Percentiles rank a stretch among this genome's conserved stretches.
phyloP scores from a whole-genome alignment of 164 flowering plant genomes.

The Berberis thunbergii region DNA sequence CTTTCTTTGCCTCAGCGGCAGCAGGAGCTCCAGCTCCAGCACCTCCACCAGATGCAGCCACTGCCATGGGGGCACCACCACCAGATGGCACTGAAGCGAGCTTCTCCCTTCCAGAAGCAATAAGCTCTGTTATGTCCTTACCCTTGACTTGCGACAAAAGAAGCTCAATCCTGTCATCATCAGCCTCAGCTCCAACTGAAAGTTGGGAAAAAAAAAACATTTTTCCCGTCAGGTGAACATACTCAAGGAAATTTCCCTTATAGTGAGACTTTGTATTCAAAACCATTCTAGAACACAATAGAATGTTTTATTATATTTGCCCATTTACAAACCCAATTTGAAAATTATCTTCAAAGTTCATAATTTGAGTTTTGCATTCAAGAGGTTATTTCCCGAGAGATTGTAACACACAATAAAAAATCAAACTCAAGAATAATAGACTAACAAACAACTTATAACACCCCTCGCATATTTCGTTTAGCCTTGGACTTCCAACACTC shows the following conservation, averaged over 20 bases:
- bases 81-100: conserved; percentile 78
- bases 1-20: conserved; percentile 46
- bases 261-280: no score
- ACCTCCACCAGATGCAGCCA: conserved; percentile 33
- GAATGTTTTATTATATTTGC: no score
- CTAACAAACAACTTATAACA: no score
- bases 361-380: no score
- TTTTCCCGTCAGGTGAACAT: neutral
- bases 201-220: neutral
- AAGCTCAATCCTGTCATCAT: conserved; percentile 53
- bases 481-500: no score
- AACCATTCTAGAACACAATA: no score
- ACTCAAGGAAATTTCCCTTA: neutral
- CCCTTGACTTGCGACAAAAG: conserved; percentile 60
- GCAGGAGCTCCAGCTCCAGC: conserved; percentile 41
- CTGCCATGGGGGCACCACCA: conserved; percentile 39
- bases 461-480: no score
- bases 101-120: conserved; percentile 80
- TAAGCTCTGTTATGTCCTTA: conserved; percentile 65
- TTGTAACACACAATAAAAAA: no score
- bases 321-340: no score
- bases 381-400: no score
- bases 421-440: no score
- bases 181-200: conserved; percentile 73
- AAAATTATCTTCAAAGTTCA: no score